Conservation (phyloP, 495 filamentous ascomycete genomes). For the Tetracladium setigerum region DNA sequence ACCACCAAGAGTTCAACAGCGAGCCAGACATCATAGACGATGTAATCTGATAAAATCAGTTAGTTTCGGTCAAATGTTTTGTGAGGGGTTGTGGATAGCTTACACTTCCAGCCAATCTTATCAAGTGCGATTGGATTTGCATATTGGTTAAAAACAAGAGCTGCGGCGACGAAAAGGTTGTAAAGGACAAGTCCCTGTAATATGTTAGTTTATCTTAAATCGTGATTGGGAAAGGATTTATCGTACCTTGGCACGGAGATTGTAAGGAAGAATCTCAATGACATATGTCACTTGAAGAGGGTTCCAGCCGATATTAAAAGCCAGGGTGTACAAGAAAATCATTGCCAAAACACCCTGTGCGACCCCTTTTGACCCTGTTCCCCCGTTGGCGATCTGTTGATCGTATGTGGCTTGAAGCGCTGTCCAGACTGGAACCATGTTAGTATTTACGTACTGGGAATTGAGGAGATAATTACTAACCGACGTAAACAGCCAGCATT, state of each 20-base stretch:
- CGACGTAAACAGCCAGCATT: constrained; percentile 50
- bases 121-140: constrained; percentile 56
- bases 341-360: constrained; percentile 47
- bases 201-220: background rate
- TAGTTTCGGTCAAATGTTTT: background rate
- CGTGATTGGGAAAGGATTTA: constrained; percentile 21
- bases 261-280: constrained; percentile 66
- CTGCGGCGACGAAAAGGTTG: constrained; percentile 42
- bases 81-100: background rate
- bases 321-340: constrained; percentile 45
- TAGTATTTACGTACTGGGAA: constrained; percentile 1
- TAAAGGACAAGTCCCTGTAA: constrained; percentile 41
- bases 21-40: constrained; percentile 26
- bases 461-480: constrained; percentile 31
- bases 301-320: constrained; percentile 55
- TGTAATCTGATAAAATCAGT: constrained; percentile 10
- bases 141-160: constrained; percentile 46
- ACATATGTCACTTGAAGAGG: constrained; percentile 59
- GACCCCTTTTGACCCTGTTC: constrained; percentile 30
- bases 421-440: constrained; percentile 8
- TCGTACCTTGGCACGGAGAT: constrained; percentile 54
- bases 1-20: constrained; percentile 26
- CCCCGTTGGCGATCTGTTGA: constrained; percentile 32
- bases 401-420: constrained; percentile 23
- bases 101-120: constrained; percentile 28